phyloP scores from a whole-genome alignment of 1,284 basidiomycete genomes.

The Puccinia polysora region DNA sequence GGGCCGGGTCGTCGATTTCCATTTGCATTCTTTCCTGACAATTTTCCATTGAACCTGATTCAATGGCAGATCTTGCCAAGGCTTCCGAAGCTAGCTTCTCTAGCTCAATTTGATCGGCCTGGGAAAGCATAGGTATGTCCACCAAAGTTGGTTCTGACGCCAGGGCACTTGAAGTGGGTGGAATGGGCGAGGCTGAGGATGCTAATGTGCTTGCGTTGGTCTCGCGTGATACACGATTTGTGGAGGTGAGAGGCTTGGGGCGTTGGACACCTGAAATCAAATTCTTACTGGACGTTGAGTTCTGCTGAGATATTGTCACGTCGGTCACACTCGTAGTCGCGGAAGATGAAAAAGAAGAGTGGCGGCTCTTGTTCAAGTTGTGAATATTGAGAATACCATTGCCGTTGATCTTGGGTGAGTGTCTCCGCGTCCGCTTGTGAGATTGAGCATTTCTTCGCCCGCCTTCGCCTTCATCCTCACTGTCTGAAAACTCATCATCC shows the following conservation, averaged over 20 bases:
- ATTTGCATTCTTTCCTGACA: too few species aligned
- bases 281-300: neutral
- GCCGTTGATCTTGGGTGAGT: conserved; percentile 15
- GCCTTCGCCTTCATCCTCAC: conserved; percentile 69
- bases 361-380: conserved; percentile 9
- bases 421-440: conserved; percentile 44
- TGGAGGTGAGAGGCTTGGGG: neutral
- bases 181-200: neutral
- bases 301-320: neutral
- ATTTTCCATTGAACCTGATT: too few species aligned
- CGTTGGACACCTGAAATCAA: neutral
- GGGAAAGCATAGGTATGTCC: conserved; percentile 32
- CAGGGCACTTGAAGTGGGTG: neutral
- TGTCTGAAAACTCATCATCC: conserved; percentile 62
- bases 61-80: too few species aligned
- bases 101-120: conserved; percentile 24
- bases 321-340: neutral
- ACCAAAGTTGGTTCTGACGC: conserved; percentile 12
- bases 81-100: conserved; percentile 23
- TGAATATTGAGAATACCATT: conserved; percentile 10
- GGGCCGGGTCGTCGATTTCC: too few species aligned
- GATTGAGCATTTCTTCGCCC: conserved; percentile 60
- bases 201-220: too few species aligned
- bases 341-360: neutral
- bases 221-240: too few species aligned